Percentiles rank a stretch among this genome's conserved stretches.
Evolutionary conservation across 306 rosid genomes (phyloP).

Genomic region (Macrotyloma uniflorum): DNA sequence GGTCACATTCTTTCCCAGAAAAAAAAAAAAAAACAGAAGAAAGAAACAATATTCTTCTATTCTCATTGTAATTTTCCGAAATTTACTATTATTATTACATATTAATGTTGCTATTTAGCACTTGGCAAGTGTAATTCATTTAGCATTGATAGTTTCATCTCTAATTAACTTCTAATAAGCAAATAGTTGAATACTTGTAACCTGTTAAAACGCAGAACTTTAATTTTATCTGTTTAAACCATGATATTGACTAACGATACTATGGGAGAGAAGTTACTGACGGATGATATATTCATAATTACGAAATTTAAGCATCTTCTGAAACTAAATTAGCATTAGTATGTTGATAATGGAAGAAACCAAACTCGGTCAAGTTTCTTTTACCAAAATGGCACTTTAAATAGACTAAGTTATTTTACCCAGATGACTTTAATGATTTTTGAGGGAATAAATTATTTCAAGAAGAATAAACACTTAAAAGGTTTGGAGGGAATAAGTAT

Average conservation of each 20-base stretch:
- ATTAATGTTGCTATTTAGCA: slow-evolving; percentile 26
- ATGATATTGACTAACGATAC: neutral
- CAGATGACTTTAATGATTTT: too few species aligned
- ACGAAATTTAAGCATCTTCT: neutral
- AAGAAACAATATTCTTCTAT: slow-evolving; percentile 35
- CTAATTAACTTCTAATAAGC: neutral
- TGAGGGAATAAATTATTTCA: too few species aligned
- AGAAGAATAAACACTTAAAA: too few species aligned
- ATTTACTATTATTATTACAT: slow-evolving; percentile 32
- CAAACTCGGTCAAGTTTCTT: too few species aligned
- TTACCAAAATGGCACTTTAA: too few species aligned
- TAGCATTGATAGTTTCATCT: neutral
- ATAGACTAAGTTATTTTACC: too few species aligned
- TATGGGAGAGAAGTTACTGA: too few species aligned
- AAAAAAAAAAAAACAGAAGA: neutral
- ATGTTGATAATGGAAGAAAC: too few species aligned
- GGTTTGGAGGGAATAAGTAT: too few species aligned
- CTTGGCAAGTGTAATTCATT: neutral
- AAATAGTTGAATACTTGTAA: neutral
- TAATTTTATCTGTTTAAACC: neutral
- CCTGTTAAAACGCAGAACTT: neutral
- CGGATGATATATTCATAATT: neutral
- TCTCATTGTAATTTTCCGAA: slow-evolving; percentile 36
- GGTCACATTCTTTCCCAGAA: slow-evolving; percentile 78
- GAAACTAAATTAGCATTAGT: neutral